Percentiles rank a stretch among this genome's conserved stretches.
These are phyloP conservation scores for Hirschfeldia incana DNA, from an alignment of 345 rosid genomes.

Conservation along the genomic window DNA sequence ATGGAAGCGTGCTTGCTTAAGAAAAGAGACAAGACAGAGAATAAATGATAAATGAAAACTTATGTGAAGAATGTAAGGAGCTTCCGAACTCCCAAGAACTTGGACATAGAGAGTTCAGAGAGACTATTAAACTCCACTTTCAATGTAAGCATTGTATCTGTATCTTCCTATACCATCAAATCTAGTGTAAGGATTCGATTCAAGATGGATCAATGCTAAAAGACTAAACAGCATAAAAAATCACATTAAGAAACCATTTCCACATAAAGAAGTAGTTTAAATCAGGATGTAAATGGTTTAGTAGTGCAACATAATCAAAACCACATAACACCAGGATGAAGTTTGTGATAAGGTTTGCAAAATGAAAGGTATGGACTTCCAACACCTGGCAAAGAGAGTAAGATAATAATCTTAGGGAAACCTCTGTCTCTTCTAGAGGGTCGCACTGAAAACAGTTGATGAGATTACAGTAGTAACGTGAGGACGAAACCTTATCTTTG, in stretches of 20 bases:
- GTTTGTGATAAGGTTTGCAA: constrained; percentile 30
- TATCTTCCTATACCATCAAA: constrained; percentile 31
- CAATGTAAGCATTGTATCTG: no score
- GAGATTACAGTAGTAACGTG: constrained; percentile 14
- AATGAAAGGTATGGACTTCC: constrained; percentile 7
- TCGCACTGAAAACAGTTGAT: background rate
- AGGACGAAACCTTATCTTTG: background rate
- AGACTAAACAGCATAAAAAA: background rate
- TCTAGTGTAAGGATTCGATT: constrained; percentile 6
- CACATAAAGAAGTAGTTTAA: background rate
- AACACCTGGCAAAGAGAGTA: background rate
- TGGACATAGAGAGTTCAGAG: constrained; percentile 35
- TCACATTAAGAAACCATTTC: background rate
- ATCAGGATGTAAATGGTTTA: background rate
- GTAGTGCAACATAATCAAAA: background rate
- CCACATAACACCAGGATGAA: background rate
- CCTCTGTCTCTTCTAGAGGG: constrained; percentile 33
- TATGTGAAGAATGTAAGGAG: constrained; percentile 37
- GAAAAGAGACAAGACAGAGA: background rate
- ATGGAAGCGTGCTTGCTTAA: background rate
- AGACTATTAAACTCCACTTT: constrained; percentile 49
- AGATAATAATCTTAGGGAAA: background rate
- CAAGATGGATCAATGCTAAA: constrained; percentile 26
- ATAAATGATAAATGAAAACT: background rate
- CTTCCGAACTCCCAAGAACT: constrained; percentile 51